These are phyloP conservation scores for Nitzschia palea DNA, from an alignment of 108 stramenopile species.

Conservation along the genomic window DNA sequence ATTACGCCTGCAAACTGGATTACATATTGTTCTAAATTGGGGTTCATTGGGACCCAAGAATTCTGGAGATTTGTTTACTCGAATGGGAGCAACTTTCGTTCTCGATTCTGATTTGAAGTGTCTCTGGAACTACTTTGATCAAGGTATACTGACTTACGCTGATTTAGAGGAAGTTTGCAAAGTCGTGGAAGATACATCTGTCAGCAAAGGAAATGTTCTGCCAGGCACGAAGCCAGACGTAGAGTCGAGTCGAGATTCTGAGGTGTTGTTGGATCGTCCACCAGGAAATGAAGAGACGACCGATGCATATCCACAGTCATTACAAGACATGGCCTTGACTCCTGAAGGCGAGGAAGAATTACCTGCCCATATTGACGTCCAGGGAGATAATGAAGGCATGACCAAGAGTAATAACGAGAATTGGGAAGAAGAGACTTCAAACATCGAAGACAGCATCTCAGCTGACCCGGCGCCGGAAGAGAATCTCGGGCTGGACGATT, in stretches of 20 bases:
- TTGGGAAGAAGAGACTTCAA: too few species aligned
- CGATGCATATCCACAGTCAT: too few species aligned
- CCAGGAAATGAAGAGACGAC: not conserved
- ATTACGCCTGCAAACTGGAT: conserved; percentile 10
- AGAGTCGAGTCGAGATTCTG: not conserved
- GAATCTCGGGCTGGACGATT: conserved; percentile 1
- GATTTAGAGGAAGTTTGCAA: conserved; percentile 1
- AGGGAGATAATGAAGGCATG: too few species aligned
- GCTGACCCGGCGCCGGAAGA: too few species aligned
- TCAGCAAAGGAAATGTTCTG: not conserved
- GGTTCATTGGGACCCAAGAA: conserved; percentile 2
- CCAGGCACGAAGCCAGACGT: not conserved
- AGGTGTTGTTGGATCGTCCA: not conserved
- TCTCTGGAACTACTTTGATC: conserved; percentile 7
- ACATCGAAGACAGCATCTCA: too few species aligned
- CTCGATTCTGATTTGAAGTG: not conserved
- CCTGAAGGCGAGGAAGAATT: too few species aligned
- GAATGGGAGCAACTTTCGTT: conserved; percentile 16
- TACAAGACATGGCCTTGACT: too few species aligned
- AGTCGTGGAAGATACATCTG: not conserved
- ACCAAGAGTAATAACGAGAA: too few species aligned
- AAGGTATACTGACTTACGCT: conserved; percentile 12
- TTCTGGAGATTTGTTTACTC: not conserved
- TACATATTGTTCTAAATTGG: conserved; percentile 12
- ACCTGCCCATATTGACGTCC: too few species aligned